Evolutionary conservation across 768 basidiomycete genomes (phyloP).

Genomic region (Cyclocybe aegerita): DNA sequence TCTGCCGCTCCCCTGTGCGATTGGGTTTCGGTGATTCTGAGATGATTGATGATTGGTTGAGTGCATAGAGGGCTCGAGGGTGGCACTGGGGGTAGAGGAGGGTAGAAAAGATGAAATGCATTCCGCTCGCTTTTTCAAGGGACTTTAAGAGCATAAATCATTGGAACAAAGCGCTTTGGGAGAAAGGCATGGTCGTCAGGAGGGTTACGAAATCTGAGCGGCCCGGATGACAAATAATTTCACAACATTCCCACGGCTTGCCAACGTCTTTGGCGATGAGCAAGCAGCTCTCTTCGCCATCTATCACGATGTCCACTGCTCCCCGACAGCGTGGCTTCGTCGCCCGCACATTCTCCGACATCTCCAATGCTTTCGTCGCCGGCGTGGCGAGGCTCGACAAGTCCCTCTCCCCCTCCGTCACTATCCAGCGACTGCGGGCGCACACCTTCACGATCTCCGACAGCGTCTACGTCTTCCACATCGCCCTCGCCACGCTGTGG

Average conservation of each 20-base stretch:
- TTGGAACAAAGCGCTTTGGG: too few relatives aligned
- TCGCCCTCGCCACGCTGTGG: conserved; percentile 67
- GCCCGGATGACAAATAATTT: conserved; percentile 1
- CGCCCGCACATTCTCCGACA: conserved; percentile 17
- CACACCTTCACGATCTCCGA: conserved; percentile 60
- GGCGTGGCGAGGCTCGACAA: conserved; percentile 72
- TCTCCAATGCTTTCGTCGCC: conserved; percentile 50
- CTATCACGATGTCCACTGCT: conserved; percentile 16
- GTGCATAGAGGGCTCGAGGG: too few relatives aligned
- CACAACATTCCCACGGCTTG: conserved; percentile 17
- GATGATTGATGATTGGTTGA: too few relatives aligned
- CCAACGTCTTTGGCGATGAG: conserved; percentile 16
- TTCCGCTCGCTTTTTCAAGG: too few relatives aligned
- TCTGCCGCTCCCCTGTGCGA: too few relatives aligned
- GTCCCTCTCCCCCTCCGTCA: conserved; percentile 69
- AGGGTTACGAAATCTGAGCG: too few relatives aligned
- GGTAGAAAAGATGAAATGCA: too few relatives aligned
- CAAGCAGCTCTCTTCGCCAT: conserved; percentile 10
- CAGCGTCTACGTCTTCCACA: conserved; percentile 62
- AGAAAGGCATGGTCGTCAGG: too few relatives aligned
- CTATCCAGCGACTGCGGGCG: conserved; percentile 54
- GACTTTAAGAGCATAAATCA: too few relatives aligned
- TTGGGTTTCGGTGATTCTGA: too few relatives aligned
- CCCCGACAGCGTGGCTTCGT: conserved; percentile 19
- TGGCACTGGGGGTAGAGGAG: too few relatives aligned